These are phyloP conservation scores for Carex littledalei DNA, from an alignment of 176 grass and related monocot genomes.

Conservation along the genomic window DNA sequence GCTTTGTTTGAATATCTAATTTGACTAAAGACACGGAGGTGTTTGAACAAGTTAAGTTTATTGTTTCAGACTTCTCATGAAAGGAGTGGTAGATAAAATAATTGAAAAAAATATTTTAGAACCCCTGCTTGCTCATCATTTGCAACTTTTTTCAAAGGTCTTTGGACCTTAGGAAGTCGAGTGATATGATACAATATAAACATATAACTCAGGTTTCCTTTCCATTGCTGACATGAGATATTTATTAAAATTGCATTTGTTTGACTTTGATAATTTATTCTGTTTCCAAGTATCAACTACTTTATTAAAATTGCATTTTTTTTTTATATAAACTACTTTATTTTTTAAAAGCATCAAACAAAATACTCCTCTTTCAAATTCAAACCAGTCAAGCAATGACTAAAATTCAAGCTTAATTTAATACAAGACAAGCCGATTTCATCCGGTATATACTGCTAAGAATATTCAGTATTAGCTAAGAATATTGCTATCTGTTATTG, in stretches of 20 bases:
- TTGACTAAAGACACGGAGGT: not conserved
- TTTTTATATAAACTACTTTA: no score
- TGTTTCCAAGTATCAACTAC: no score
- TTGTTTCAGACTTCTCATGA: not conserved
- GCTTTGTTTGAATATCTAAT: not conserved
- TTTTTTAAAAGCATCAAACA: no score
- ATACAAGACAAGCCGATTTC: no score
- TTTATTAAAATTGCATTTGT: not conserved
- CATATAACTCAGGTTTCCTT: not conserved
- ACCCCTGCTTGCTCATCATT: not conserved
- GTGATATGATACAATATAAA: not conserved
- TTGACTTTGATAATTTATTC: not conserved
- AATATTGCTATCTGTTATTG: no score
- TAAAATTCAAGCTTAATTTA: no score
- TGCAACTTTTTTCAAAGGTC: not conserved
- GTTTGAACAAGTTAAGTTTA: not conserved
- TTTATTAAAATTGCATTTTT: no score
- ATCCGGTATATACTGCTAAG: no score
- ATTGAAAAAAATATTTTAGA: not conserved
- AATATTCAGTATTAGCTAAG: no score
- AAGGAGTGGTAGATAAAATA: not conserved
- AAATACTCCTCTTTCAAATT: no score
- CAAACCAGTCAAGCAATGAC: no score
- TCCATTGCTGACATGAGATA: not conserved
- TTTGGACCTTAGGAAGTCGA: not conserved